Conservation (phyloP, 2,329 filamentous ascomycete genomes). For the Colletotrichum cereale region DNA sequence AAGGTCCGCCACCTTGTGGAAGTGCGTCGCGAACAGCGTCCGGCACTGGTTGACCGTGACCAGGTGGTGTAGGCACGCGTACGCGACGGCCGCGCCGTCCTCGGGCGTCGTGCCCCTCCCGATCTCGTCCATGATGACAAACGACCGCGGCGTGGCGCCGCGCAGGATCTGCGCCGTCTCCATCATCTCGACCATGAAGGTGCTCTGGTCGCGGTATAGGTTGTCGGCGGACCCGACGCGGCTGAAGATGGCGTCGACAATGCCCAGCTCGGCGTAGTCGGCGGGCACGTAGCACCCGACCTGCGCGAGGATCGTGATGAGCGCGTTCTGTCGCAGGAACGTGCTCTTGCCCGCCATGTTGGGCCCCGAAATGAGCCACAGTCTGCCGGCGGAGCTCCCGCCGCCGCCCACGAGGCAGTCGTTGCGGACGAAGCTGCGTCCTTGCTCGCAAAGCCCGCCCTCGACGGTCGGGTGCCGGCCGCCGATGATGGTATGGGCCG, state of each 20-base stretch:
- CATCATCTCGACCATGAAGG: constrained; percentile 99
- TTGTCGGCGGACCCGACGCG: constrained; percentile 95
- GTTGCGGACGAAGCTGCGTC: constrained; percentile 85
- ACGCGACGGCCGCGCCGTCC: constrained; percentile 91
- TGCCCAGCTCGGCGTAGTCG: constrained; percentile 83
- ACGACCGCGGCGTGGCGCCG: constrained; percentile 83
- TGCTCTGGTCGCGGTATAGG: constrained; percentile 93
- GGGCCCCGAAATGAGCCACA: constrained; percentile 82
- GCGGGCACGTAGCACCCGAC: constrained; percentile 94
- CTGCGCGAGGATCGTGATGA: constrained; percentile 94
- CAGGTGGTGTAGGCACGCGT: constrained; percentile 87
- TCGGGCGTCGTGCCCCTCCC: constrained; percentile 94
- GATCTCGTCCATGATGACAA: constrained; percentile 99
- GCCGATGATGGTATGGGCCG: constrained; percentile 80
- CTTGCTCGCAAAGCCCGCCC: constrained; percentile 81
- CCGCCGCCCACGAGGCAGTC: constrained; percentile 83
- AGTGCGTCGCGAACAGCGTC: constrained; percentile 94
- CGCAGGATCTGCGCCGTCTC: constrained; percentile 93
- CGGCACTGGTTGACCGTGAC: constrained; percentile 82
- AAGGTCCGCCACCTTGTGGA: constrained; percentile 86
- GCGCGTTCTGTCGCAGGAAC: constrained; percentile 93
- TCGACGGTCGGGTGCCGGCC: constrained; percentile 96
- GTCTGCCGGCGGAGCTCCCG: constrained; percentile 65
- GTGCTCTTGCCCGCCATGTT: constrained; percentile 99
- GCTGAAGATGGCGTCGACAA: constrained; percentile 97